Conservation (phyloP, 2,329 filamentous ascomycete species). For the Colletotrichum incanum region DNA sequence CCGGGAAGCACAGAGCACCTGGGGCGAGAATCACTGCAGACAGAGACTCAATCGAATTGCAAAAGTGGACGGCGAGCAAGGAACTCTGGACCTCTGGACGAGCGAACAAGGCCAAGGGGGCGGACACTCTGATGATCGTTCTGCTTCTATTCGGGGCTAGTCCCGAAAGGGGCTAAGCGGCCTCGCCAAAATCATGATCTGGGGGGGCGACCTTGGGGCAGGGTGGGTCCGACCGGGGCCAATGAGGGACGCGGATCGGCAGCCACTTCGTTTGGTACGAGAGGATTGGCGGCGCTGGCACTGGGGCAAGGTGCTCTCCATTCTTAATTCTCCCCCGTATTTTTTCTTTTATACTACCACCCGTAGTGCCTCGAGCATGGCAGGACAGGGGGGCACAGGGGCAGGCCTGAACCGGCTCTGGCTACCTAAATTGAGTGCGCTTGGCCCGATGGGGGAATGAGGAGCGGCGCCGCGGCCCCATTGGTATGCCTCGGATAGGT, state of each 20-base stretch:
- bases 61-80: slow-evolving; percentile 34
- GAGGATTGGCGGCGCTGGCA: not conserved
- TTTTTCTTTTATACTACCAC: not conserved
- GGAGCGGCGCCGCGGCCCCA: slow-evolving; percentile 1
- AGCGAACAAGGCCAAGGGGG: not conserved
- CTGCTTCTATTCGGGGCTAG: not conserved
- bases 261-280: slow-evolving; percentile 8
- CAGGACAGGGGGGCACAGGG: slow-evolving; percentile 10
- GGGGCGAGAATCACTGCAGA: slow-evolving; percentile 40
- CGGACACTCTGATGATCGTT: slow-evolving; percentile 9
- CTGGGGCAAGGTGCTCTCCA: not conserved
- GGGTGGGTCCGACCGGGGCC: not conserved
- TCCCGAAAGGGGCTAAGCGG: not conserved
- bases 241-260: not conserved
- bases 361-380: not conserved
- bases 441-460: slow-evolving; percentile 11
- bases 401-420: slow-evolving; percentile 19
- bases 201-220: not conserved
- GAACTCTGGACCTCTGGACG: not conserved
- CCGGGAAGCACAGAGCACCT: slow-evolving; percentile 8
- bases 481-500: slow-evolving; percentile 16
- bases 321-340: slow-evolving; percentile 13
- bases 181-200: slow-evolving; percentile 2
- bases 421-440: slow-evolving; percentile 7
- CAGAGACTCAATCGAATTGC: slow-evolving; percentile 37